Conservation (phyloP, 2,329 filamentous ascomycete species). For the Phoma sp. region DNA sequence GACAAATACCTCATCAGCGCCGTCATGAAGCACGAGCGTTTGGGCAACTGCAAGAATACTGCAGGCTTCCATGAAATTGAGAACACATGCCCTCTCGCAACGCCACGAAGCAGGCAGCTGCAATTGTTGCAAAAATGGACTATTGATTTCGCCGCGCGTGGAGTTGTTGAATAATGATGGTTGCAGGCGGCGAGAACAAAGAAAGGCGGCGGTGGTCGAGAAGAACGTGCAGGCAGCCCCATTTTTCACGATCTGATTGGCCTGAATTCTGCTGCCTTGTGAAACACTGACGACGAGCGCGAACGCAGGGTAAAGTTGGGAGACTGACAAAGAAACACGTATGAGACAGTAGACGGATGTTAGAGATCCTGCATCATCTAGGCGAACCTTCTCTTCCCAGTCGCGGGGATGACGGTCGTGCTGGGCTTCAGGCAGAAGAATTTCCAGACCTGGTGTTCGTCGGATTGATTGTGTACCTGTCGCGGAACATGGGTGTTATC, state of each 20-base stretch:
- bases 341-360: constrained; percentile 22
- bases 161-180: neutral
- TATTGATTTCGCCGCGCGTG: constrained; percentile 5
- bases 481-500: constrained; percentile 11
- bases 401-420: constrained; percentile 4
- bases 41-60: neutral
- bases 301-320: constrained; percentile 17
- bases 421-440: constrained; percentile 10
- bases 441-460: constrained; percentile 17
- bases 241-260: constrained; percentile 32
- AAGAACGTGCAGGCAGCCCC: constrained; percentile 29
- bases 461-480: constrained; percentile 14
- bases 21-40: neutral
- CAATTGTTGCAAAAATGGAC: neutral
- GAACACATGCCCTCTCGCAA: neutral
- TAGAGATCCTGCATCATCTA: constrained; percentile 23
- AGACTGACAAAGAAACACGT: constrained; percentile 24
- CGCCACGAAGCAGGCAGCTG: neutral
- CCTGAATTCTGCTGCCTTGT: constrained; percentile 40
- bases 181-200: neutral
- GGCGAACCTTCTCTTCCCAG: constrained; percentile 7
- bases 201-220: constrained; percentile 4
- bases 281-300: constrained; percentile 26
- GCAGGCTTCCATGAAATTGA: constrained; percentile 1
- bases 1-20: constrained; percentile 10